phyloP scores from a whole-genome alignment of 768 basidiomycete genomes.

The Clitopilus hobsonii region DNA sequence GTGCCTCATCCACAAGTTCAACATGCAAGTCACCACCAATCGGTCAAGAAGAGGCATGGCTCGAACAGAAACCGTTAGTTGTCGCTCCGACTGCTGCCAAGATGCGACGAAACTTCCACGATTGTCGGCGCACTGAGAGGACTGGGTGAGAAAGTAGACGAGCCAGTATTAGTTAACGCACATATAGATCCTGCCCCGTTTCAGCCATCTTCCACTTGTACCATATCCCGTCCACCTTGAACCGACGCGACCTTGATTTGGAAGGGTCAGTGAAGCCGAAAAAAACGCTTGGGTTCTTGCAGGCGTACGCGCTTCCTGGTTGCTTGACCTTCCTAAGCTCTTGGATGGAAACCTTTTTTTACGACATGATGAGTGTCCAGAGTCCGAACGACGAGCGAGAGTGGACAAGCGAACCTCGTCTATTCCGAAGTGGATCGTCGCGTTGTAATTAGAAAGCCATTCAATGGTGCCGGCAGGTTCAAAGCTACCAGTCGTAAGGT shows the following conservation, averaged over 20 bases:
- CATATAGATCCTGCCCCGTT: conserved; percentile 39
- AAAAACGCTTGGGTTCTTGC: not conserved
- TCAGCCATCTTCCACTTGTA: conserved; percentile 56
- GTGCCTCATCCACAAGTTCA: conserved; percentile 46
- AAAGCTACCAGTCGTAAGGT: conserved; percentile 35
- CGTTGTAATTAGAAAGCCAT: conserved; percentile 42
- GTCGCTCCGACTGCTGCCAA: conserved; percentile 36
- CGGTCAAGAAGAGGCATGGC: conserved; percentile 40
- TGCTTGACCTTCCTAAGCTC: conserved; percentile 49
- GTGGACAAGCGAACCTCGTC: too few relatives aligned
- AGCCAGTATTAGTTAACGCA: conserved; percentile 23
- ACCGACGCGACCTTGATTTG: conserved; percentile 43
- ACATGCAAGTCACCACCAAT: conserved; percentile 47
- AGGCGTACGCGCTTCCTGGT: conserved; percentile 40
- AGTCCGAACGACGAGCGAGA: too few relatives aligned
- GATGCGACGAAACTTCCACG: conserved; percentile 40
- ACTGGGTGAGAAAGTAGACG: not conserved
- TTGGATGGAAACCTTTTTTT: conserved; percentile 27
- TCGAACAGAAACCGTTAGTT: conserved; percentile 35
- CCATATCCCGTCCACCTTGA: conserved; percentile 41
- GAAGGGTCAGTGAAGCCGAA: not conserved
- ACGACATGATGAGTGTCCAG: too few relatives aligned
- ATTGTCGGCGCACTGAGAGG: conserved; percentile 43
- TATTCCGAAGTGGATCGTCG: conserved; percentile 43
- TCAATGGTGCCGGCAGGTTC: conserved; percentile 52